Percentiles rank a stretch among this genome's conserved stretches.
Conservation (phyloP, 106 monocot genomes). For the Allium fistulosum region DNA sequence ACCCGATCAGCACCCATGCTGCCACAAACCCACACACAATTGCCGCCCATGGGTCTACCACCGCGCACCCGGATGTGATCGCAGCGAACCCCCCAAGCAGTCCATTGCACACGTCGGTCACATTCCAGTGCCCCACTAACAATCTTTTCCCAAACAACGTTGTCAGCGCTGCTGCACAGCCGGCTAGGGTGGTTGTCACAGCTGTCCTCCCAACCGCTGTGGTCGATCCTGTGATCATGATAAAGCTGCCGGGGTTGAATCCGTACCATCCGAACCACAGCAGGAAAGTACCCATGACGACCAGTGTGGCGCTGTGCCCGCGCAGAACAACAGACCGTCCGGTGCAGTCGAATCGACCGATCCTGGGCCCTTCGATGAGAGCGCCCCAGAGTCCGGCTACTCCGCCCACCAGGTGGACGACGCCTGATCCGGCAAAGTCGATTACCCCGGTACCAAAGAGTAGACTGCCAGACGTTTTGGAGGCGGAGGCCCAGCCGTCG, state of each 20-base stretch:
- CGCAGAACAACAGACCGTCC: conserved; percentile 8
- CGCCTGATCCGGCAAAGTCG: conserved; percentile 19
- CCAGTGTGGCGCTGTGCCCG: conserved; percentile 16
- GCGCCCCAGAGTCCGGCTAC: conserved; percentile 39
- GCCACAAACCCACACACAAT: conserved; percentile 21
- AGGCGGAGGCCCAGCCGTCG: conserved; percentile 14
- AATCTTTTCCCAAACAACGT: conserved; percentile 15
- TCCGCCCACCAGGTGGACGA: conserved; percentile 38
- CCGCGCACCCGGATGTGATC: conserved; percentile 18
- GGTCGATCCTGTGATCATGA: conserved; percentile 9
- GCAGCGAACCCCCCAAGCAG: conserved; percentile 22
- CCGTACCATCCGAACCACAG: conserved; percentile 27
- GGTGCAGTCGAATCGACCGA: conserved; percentile 22
- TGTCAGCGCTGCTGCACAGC: conserved; percentile 16
- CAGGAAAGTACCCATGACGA: conserved; percentile 16
- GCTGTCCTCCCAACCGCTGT: conserved; percentile 19
- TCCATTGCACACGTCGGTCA: conserved; percentile 20
- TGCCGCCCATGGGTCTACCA: conserved; percentile 15
- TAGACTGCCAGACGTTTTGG: background rate
- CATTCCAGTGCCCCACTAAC: conserved; percentile 14
- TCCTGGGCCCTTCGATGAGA: conserved; percentile 24
- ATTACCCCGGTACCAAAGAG: conserved; percentile 18
- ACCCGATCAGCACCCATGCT: conserved; percentile 13
- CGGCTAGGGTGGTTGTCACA: conserved; percentile 20
- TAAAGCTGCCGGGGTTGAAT: conserved; percentile 18